Conservation (phyloP, 352 stramenopile species). For the Pythium diclinum region DNA sequence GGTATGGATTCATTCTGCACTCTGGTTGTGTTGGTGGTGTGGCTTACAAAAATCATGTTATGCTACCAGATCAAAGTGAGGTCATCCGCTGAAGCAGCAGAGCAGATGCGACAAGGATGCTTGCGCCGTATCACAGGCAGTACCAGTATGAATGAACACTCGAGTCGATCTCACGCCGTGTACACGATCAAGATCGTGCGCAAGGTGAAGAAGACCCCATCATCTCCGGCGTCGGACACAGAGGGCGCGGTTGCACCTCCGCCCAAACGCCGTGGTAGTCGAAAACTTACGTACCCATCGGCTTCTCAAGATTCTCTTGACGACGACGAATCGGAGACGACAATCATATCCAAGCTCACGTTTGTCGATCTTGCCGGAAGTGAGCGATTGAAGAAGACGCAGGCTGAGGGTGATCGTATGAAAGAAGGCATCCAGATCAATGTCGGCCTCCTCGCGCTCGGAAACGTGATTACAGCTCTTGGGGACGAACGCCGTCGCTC, state of each 20-base stretch:
- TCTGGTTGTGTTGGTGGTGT: not conserved
- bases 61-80: conserved; percentile 46
- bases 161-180: conserved; percentile 83
- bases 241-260: not conserved
- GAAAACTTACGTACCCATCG: conserved; percentile 10
- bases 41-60: not conserved
- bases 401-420: conserved; percentile 80
- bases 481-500: conserved; percentile 59
- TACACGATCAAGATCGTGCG: conserved; percentile 87
- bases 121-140: conserved; percentile 74
- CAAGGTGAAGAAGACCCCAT: conserved; percentile 14
- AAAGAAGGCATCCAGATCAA: conserved; percentile 91
- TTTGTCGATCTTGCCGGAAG: conserved; percentile 87
- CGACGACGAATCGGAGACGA: conserved; percentile 35
- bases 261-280: conserved; percentile 11
- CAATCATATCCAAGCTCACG: conserved; percentile 75
- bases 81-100: conserved; percentile 54
- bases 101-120: conserved; percentile 78
- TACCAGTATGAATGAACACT: conserved; percentile 89
- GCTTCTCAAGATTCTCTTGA: conserved; percentile 14
- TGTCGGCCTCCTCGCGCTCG: conserved; percentile 73
- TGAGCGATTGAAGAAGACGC: conserved; percentile 84
- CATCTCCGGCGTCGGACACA: not conserved
- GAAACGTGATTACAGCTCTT: conserved; percentile 87
- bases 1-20: conserved; percentile 22